Evolutionary conservation across 1,284 basidiomycete genomes (phyloP), one percentile per base, ranked within the genome.

Genomic region (Cystobasidiaceae sp.): DNA sequence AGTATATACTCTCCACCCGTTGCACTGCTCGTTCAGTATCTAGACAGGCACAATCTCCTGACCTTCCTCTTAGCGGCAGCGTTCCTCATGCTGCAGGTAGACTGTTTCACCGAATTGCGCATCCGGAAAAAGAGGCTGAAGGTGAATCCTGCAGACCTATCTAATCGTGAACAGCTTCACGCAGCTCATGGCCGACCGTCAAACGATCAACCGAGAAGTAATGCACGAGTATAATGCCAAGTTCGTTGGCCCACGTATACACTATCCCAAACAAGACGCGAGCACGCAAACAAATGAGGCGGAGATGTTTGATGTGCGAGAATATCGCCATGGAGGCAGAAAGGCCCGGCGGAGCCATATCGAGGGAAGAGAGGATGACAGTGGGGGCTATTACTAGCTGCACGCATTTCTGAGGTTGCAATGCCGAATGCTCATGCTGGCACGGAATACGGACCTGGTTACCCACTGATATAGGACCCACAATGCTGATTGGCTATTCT

Each of bases 191-290:
- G 76, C 86, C 75, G 90, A 93, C 78, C 85, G 82, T 69, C 83
- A 82, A 50, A 84, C 89, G 56, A 82, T 93, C 61, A 82, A 86
- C 33, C 82, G 84, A 3, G 90, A 92, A 74, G 88, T 91, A 11
- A 82, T 93, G 82, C 83, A 86, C 74, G 90, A 93, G 77, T 93
- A 93, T 74, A 87, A 93, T 71, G 80, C 85, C 74, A 85, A 84
- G 77, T 90, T 78, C 27, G 73, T 67, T 19, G 45, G 49, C 19
- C 49, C 54, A 23, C 34, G 39, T 7, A 44, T 64, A 5, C 39
- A 54, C 41, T 64, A 63, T 34, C 39, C 61, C 9, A 55, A 52
- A 21, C 41, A 41, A 34, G 61, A 64, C 25, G 52, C 51, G 0
- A 39, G 50, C 25, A 50, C 48, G n/a, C 43, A 44, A 52, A 64